Base-by-base conservation (phyloP, 192 early-diverging fungal genomes). In the Dimargaris verticillata region DNA sequence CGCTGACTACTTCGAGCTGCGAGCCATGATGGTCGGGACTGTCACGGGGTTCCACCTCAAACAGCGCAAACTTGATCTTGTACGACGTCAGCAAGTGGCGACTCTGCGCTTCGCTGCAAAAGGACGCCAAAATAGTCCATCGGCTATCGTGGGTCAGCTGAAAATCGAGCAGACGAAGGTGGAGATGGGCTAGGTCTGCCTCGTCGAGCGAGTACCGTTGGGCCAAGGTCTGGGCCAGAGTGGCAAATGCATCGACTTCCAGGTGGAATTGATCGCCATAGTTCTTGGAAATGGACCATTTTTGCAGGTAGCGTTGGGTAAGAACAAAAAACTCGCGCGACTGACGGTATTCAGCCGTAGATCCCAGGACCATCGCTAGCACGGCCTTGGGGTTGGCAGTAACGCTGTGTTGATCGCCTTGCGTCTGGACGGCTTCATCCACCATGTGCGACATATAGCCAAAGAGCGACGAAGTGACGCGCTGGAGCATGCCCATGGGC, bases 271-370 rank as follows among this genome's bases (percentile, higher is more conserved):
- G 53, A 15, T 68, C 70, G 0, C 64, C 44, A 28, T 68, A 67
- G 0, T 68, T 26, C 42, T 64, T 64, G 43, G 71, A 71, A 29
- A 76, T 65, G 18, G 68, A 66, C 74, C 74, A 76, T 42, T 69
- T 68, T 15, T 59, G 61, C 47, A 76, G 47, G 20, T 62, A 64
- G 41, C 44, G 44, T 53, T 65, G 71, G n/a, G 74, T 70, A 33
- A 76, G 61, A 10, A 67, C 63, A 49, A 65, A 62, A 28, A 72
- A 18, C 46, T 72, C 74, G 62, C 71, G 69, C 42, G 74, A 72
- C 43, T 72, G 70, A 17, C 70, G 70, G 45, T 67, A 65, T 44
- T 69, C 73, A 3, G 69, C 70, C 28, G 67, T 63, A 29, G 33
- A 67, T 12, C 72, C 72, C 9, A 64, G 57, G 1, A 70, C 70